A percentile compares a stretch with the other conserved stretches of the same genome.
Conservation (phyloP, 306 rosid genomes). For the Fagus sylvatica region DNA sequence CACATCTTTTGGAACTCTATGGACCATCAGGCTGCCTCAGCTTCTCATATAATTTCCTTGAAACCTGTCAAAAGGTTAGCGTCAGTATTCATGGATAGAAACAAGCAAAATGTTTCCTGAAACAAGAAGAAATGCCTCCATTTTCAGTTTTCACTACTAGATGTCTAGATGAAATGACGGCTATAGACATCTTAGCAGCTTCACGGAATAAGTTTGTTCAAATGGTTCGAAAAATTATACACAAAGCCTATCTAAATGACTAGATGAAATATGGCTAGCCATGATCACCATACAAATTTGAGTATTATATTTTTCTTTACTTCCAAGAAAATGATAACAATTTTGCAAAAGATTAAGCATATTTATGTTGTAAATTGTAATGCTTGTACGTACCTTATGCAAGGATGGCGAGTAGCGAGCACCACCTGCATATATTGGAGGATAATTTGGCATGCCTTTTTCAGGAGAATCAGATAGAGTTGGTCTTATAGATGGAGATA, state of each 20-base stretch:
- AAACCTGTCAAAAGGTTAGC: constrained; percentile 17
- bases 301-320: too few relatives aligned
- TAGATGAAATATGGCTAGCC: too few relatives aligned
- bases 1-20: not conserved
- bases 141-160: too few relatives aligned
- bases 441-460: constrained; percentile 24
- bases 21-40: constrained; percentile 16
- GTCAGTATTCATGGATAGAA: not conserved
- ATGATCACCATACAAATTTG: too few relatives aligned
- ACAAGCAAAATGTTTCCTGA: not conserved
- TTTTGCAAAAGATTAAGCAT: not conserved
- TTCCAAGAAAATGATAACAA: too few relatives aligned
- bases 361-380: not conserved
- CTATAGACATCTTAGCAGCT: too few relatives aligned
- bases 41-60: constrained; percentile 30
- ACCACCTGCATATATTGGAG: constrained; percentile 7
- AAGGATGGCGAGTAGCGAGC: constrained; percentile 21
- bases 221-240: too few relatives aligned
- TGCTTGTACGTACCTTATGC: constrained; percentile 13
- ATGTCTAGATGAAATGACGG: too few relatives aligned
- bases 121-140: too few relatives aligned
- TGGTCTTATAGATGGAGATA: constrained; percentile 29
- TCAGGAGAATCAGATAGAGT: constrained; percentile 25
- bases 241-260: too few relatives aligned
- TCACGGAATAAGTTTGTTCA: too few relatives aligned